Base-by-base conservation (phyloP, 257 asterid species). In the Leptodermis oblonga region DNA sequence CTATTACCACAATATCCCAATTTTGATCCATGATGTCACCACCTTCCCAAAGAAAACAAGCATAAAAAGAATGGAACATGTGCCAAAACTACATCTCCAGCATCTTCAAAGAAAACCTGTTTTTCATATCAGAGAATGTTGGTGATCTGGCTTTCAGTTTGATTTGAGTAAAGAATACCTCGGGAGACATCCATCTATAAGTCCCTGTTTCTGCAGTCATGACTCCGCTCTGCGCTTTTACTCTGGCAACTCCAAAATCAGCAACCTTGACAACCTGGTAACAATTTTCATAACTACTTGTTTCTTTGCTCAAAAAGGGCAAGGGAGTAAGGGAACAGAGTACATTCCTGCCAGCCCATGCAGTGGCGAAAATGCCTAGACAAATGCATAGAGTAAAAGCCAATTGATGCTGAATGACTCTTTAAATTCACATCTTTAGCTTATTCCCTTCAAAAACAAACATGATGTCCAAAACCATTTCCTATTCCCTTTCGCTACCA, bases 151-250 rank as follows among this genome's bases (percentile, higher is more conserved):
- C 70, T 31, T 66, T 36, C 59, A 53, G 73, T 43, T 70, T 31
- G 62, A 71, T 76, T 76, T 11, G 12, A 72, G 43, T 60, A 71
- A 63, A 68, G 52, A 61, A 65, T 81, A 94, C 99, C 99, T 94
- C 99, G 62, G 99, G 99, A 58, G 99, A 97, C 99, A 94, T 94
- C 99, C 99, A 94, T 74, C 99, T 81, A 62, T 94, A 94, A 0
- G 99, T 94, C 78, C 99, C 99, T 22, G 99, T 94, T 83, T 94
- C 99, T 70, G 99, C 96, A 11, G 99, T 94, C 99, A 94, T 94
- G 56, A 94, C 97, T 66, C 99, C 99, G 28, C 93, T 83, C 76
- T 91, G 96, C 56, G 97, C 86, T 82, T 85, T 91, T 78, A 94
- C 99, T 85, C 99, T 82, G 63, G 99, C 99, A 71, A 94, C 99